These are phyloP conservation scores for Botryotinia calthae DNA, from an alignment of 2,329 filamentous ascomycete species.

Conservation along the genomic window DNA sequence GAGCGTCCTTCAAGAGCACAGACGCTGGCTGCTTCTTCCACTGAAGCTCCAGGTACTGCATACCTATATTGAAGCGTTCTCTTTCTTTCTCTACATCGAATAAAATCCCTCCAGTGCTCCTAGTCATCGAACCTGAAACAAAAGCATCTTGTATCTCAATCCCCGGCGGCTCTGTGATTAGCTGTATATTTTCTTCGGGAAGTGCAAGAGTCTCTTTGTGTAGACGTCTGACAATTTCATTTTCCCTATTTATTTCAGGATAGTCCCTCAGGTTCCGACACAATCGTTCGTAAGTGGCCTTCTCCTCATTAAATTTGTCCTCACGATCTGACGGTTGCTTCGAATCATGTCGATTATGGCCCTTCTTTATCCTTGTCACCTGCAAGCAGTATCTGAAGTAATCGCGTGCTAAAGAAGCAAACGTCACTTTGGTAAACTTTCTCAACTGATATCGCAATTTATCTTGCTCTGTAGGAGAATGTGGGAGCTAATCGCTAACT, in stretches of 20 bases:
- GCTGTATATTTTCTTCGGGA: neutral
- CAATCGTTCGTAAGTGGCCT: neutral
- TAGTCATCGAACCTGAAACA: neutral
- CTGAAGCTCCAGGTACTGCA: neutral
- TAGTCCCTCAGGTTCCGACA: neutral
- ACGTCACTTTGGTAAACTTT: neutral
- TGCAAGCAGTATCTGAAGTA: constrained; percentile 1
- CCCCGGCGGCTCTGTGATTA: neutral
- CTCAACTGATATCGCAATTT: neutral
- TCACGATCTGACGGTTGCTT: neutral
- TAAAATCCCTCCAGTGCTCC: neutral
- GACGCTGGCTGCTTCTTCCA: neutral
- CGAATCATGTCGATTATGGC: neutral
- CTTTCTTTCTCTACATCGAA: neutral
- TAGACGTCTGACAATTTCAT: neutral
- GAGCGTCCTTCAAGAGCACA: neutral
- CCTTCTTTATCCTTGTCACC: neutral
- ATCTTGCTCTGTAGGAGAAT: neutral
- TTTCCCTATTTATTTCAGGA: neutral
- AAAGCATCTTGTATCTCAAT: neutral
- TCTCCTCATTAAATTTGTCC: neutral
- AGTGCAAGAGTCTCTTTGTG: neutral
- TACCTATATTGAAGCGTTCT: neutral
- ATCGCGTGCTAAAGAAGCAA: neutral
- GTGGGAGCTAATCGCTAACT: neutral